Conservation (phyloP, 768 basidiomycete species). For the Suillus bovinus region DNA sequence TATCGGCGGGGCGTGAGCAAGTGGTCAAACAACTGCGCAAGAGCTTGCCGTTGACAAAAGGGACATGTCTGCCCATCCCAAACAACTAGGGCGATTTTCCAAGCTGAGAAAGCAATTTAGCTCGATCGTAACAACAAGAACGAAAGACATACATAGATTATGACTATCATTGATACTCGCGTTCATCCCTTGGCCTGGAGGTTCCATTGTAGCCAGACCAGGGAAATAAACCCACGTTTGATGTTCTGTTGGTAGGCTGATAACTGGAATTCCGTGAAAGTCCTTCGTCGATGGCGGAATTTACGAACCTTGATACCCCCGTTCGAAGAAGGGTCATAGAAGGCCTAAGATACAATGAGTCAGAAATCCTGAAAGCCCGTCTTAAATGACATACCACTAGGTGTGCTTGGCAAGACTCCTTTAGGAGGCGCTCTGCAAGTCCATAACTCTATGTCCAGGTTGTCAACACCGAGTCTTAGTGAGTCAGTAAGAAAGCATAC, state of each 20-base stretch:
- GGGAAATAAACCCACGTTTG: too few relatives aligned
- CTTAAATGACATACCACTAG: constrained; percentile 51
- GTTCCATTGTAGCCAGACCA: constrained; percentile 19
- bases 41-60: constrained; percentile 45
- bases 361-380: not conserved
- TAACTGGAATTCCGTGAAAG: not conserved
- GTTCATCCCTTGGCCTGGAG: constrained; percentile 53
- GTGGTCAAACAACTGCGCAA: not conserved
- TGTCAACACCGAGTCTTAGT: not conserved
- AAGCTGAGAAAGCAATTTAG: constrained; percentile 31
- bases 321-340: constrained; percentile 64
- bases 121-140: not conserved
- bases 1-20: constrained; percentile 17
- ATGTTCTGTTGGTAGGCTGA: constrained; percentile 60
- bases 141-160: constrained; percentile 41
- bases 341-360: constrained; percentile 46
- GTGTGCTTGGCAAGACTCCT: constrained; percentile 64
- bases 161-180: constrained; percentile 55
- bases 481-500: not conserved
- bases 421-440: constrained; percentile 58
- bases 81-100: constrained; percentile 52
- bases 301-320: constrained; percentile 59
- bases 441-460: constrained; percentile 63
- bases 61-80: constrained; percentile 47
- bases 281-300: not conserved